Percentiles rank a stretch among this genome's conserved stretches.
Conservation (phyloP, 306 rosid species). For the Datisca glomerata region DNA sequence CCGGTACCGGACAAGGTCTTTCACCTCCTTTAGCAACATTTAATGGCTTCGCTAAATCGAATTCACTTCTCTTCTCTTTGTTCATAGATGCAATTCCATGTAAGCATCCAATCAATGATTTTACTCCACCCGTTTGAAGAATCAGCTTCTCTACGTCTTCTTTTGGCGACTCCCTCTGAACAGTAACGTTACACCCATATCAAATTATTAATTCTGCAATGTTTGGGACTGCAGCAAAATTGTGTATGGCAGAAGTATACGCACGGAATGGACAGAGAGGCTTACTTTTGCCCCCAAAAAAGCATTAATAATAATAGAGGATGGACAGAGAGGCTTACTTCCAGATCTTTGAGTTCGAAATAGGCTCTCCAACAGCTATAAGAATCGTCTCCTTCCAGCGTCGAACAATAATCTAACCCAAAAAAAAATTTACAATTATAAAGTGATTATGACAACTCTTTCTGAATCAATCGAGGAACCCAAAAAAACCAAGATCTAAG, state of each 20-base stretch:
- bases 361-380: constrained; percentile 91
- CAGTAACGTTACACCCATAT: background rate
- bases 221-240: too few species aligned
- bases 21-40: constrained; percentile 10
- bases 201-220: background rate
- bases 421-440: background rate
- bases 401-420: constrained; percentile 59
- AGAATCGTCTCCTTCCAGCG: constrained; percentile 78
- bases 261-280: too few species aligned
- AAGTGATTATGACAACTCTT: background rate
- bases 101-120: constrained; percentile 56
- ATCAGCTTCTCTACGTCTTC: constrained; percentile 66
- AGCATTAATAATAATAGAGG: too few species aligned
- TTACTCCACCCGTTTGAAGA: constrained; percentile 53
- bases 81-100: constrained; percentile 45
- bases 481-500: background rate
- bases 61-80: constrained; percentile 27
- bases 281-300: too few species aligned
- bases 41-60: constrained; percentile 9
- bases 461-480: background rate
- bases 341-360: constrained; percentile 77
- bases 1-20: constrained; percentile 48
- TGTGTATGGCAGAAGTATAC: too few species aligned
- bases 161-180: constrained; percentile 60
- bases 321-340: constrained; percentile 27